phyloP scores from a whole-genome alignment of 345 rosid genomes.

The Populus alba region DNA sequence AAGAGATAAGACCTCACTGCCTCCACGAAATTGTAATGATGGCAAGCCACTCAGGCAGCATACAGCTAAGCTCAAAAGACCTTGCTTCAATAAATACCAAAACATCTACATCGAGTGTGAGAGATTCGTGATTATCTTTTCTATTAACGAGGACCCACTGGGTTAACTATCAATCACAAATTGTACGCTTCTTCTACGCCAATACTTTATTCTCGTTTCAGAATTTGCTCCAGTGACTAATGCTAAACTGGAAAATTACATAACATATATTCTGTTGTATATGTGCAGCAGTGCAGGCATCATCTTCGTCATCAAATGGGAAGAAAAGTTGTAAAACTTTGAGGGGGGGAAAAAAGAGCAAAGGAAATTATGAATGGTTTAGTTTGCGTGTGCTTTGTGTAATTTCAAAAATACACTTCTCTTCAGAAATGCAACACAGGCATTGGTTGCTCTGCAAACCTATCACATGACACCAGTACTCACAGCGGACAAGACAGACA shows the following conservation, averaged over 20 bases:
- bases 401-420: background rate
- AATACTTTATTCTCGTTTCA: background rate
- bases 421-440: background rate
- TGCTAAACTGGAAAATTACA: background rate
- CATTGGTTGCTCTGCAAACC: background rate
- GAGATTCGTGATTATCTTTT: slow-evolving; percentile 24
- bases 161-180: background rate
- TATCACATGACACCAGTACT: background rate
- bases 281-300: background rate
- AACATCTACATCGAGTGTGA: slow-evolving; percentile 21
- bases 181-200: background rate
- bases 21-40: slow-evolving; percentile 43
- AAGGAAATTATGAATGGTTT: background rate
- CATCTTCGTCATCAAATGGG: background rate
- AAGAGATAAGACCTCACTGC: slow-evolving; percentile 46
- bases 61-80: slow-evolving; percentile 31
- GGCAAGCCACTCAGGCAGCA: slow-evolving; percentile 17
- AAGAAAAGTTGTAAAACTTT: background rate
- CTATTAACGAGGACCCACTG: slow-evolving; percentile 5
- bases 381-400: background rate
- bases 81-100: slow-evolving; percentile 26
- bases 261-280: background rate
- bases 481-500: background rate
- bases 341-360: background rate
- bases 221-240: background rate